A percentile compares a stretch with the other conserved stretches of the same genome.
phyloP scores from a whole-genome alignment of 495 filamentous ascomycete species.

The Penicillium paxilli region DNA sequence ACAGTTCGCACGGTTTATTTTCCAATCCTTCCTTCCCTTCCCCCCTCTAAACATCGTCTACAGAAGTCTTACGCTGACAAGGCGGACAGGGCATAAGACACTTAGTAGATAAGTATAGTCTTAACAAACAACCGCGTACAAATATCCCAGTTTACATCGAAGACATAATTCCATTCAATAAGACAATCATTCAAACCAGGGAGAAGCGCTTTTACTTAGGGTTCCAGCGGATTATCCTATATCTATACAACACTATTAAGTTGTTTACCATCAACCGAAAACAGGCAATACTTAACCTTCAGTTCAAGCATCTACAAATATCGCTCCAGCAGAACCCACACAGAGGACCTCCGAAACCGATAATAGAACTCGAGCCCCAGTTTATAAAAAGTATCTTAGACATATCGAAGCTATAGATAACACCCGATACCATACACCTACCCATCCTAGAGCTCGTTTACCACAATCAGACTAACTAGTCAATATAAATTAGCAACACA shows the following conservation, averaged over 20 bases:
- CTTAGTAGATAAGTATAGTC: constrained; percentile 12
- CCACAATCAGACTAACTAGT: constrained; percentile 2
- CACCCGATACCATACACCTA: background rate
- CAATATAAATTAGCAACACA: constrained; percentile 7
- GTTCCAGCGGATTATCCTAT: constrained; percentile 19
- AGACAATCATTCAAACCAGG: constrained; percentile 20
- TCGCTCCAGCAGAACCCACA: constrained; percentile 20
- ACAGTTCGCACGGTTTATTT: constrained; percentile 8
- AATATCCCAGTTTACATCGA: constrained; percentile 23
- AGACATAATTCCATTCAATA: constrained; percentile 21
- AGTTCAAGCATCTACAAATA: constrained; percentile 26
- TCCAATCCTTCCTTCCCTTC: background rate
- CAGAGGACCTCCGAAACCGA: constrained; percentile 6
- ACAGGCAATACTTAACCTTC: constrained; percentile 15
- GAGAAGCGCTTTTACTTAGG: constrained; percentile 25
- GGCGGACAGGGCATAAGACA: constrained; percentile 16
- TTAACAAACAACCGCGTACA: constrained; percentile 12
- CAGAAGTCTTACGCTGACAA: background rate
- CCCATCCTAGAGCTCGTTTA: background rate
- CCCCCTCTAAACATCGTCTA: background rate
- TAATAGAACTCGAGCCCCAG: constrained; percentile 13
- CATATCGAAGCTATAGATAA: constrained; percentile 11
- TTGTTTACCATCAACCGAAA: constrained; percentile 22
- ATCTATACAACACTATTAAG: constrained; percentile 16
- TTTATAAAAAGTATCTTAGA: constrained; percentile 11